phyloP scores from a whole-genome alignment of 805 yeast species.

The Monosporozyma siamensis region DNA sequence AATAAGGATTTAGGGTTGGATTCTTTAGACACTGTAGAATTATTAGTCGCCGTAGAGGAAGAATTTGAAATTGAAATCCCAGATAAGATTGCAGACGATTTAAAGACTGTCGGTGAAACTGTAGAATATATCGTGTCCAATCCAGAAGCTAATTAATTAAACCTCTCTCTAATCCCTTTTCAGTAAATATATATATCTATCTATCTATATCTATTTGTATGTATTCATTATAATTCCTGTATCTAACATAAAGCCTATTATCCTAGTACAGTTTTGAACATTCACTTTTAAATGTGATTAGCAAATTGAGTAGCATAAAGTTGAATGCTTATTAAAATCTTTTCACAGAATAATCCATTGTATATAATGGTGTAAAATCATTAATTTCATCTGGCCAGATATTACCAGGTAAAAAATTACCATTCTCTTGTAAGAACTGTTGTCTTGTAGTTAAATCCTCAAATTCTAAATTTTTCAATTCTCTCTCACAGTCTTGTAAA shows the following conservation, averaged over 20 bases:
- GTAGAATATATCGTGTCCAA: slow-evolving; percentile 74
- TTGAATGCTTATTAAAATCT: slow-evolving; percentile 2
- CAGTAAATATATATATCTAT: background rate
- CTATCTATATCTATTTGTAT: background rate
- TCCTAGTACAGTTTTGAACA: no score
- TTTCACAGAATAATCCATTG: slow-evolving; percentile 16
- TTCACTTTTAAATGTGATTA: no score
- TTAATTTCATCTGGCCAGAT: slow-evolving; percentile 40
- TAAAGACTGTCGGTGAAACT: slow-evolving; percentile 90
- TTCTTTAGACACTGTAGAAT: slow-evolving; percentile 90
- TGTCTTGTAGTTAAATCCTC: slow-evolving; percentile 39
- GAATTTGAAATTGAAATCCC: slow-evolving; percentile 78
- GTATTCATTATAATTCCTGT: slow-evolving; percentile 3
- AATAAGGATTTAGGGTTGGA: slow-evolving; percentile 56
- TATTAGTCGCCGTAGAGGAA: slow-evolving; percentile 92
- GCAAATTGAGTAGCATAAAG: no score
- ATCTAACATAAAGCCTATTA: background rate
- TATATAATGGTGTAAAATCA: slow-evolving; percentile 23
- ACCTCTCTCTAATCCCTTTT: background rate
- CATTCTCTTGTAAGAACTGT: slow-evolving; percentile 39
- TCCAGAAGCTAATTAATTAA: slow-evolving; percentile 35
- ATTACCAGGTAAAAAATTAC: slow-evolving; percentile 48
- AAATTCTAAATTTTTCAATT: slow-evolving; percentile 32
- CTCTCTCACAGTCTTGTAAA: slow-evolving; percentile 34
- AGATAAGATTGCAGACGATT: slow-evolving; percentile 86